These are phyloP conservation scores for Scheffersomyces stipitis DNA, from an alignment of 805 yeast genomes.

Conservation along the genomic window DNA sequence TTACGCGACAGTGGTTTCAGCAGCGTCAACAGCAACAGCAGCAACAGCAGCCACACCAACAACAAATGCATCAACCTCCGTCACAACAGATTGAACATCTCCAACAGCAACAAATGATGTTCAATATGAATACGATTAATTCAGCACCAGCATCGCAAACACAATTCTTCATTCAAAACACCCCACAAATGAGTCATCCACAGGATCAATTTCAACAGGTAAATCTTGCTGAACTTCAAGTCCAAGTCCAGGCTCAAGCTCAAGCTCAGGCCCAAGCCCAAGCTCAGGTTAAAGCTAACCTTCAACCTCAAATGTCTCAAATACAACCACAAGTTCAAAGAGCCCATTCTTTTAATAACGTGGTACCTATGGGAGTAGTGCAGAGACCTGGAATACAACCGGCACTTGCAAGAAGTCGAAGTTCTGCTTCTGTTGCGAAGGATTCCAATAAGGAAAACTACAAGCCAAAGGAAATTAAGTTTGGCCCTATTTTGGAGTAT, in stretches of 20 bases:
- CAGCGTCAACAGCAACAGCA: slow-evolving; percentile 7
- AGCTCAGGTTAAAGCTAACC: no score
- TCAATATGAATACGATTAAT: slow-evolving; percentile 1
- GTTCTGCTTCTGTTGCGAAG: slow-evolving; percentile 1
- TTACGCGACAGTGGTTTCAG: slow-evolving; percentile 8
- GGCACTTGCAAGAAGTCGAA: not conserved
- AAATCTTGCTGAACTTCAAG: not conserved
- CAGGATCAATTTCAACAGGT: slow-evolving; percentile 9
- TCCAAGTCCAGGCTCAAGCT: not conserved
- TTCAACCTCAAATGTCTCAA: no score
- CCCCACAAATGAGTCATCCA: slow-evolving; percentile 1
- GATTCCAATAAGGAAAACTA: slow-evolving; percentile 20
- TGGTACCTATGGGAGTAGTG: no score
- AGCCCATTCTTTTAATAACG: no score
- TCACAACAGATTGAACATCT: slow-evolving; percentile 19
- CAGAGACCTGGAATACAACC: no score
- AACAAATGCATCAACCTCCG: slow-evolving; percentile 16
- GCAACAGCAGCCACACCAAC: slow-evolving; percentile 8
- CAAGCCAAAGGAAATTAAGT: slow-evolving; percentile 29
- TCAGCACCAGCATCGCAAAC: slow-evolving; percentile 24
- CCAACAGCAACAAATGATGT: slow-evolving; percentile 2
- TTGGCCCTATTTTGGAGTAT: slow-evolving; percentile 41
- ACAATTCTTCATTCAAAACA: slow-evolving; percentile 6
- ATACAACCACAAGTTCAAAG: no score
- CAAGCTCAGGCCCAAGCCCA: no score